Conservation (phyloP, 2,329 filamentous ascomycete species). For the Phaeosphaeria sp. region DNA sequence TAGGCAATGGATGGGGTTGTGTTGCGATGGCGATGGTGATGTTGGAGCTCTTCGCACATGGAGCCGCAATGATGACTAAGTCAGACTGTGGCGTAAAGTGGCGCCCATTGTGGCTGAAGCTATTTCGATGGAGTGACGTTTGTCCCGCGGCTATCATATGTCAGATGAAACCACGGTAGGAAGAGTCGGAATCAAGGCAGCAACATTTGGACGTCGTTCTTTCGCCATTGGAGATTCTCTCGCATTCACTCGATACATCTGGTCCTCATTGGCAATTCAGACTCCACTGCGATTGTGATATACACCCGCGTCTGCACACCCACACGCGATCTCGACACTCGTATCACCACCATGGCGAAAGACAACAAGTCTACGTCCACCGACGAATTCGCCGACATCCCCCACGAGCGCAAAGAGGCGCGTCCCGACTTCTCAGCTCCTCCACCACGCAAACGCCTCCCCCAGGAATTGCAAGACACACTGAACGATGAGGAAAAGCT, state of each 20-base stretch:
- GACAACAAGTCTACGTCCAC: slow-evolving; percentile 32
- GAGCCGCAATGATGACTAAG: slow-evolving; percentile 13
- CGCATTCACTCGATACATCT: too few relatives aligned
- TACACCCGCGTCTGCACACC: too few relatives aligned
- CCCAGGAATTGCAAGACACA: slow-evolving; percentile 62
- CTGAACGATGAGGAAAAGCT: slow-evolving; percentile 72
- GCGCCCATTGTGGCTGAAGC: not conserved
- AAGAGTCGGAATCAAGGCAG: not conserved
- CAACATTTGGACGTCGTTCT: not conserved
- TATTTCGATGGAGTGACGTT: not conserved
- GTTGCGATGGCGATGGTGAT: slow-evolving; percentile 12
- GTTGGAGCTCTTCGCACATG: slow-evolving; percentile 10
- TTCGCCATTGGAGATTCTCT: not conserved
- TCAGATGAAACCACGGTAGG: not conserved
- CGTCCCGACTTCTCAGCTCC: slow-evolving; percentile 57
- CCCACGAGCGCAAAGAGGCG: slow-evolving; percentile 51
- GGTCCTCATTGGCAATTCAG: too few relatives aligned
- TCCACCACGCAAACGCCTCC: slow-evolving; percentile 59
- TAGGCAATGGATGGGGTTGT: slow-evolving; percentile 41
- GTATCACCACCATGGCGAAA: slow-evolving; percentile 43
- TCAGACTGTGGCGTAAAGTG: not conserved
- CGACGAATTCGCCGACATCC: slow-evolving; percentile 45
- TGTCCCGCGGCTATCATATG: not conserved
- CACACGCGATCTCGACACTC: not conserved
- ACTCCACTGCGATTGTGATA: too few relatives aligned